Conservation (phyloP, 2,329 filamentous ascomycete genomes). For the Diaporthe sp. region DNA sequence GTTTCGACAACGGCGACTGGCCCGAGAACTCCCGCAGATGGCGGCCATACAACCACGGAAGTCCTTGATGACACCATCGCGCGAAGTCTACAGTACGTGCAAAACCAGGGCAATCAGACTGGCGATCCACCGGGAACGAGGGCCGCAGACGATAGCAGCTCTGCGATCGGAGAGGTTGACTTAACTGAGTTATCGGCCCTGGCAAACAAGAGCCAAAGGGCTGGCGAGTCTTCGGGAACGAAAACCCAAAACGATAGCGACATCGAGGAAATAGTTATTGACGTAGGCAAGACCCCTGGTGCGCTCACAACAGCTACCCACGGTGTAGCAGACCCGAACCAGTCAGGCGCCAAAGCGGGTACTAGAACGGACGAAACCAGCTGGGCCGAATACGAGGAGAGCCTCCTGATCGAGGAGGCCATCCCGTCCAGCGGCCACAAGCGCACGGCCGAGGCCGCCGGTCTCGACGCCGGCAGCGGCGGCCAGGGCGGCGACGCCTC, state of each 20-base stretch:
- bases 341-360: too few species aligned
- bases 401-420: neutral
- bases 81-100: too few species aligned
- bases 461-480: neutral
- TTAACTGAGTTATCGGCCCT: too few species aligned
- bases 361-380: too few species aligned
- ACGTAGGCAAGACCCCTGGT: neutral
- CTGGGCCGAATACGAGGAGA: neutral
- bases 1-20: neutral
- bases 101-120: too few species aligned
- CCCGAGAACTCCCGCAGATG: neutral
- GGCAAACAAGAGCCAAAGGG: neutral
- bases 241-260: too few species aligned
- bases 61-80: too few species aligned
- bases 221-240: neutral
- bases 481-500: neutral
- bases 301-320: neutral
- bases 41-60: neutral
- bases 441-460: neutral
- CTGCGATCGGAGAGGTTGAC: too few species aligned
- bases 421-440: neutral
- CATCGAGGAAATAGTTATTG: too few species aligned
- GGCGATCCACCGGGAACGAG: too few species aligned
- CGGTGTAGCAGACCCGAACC: too few species aligned
- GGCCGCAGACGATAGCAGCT: too few species aligned